Percentiles rank a stretch among this genome's conserved stretches.
Evolutionary conservation across 306 rosid species (phyloP).

Genomic region (Rosa rugosa): DNA sequence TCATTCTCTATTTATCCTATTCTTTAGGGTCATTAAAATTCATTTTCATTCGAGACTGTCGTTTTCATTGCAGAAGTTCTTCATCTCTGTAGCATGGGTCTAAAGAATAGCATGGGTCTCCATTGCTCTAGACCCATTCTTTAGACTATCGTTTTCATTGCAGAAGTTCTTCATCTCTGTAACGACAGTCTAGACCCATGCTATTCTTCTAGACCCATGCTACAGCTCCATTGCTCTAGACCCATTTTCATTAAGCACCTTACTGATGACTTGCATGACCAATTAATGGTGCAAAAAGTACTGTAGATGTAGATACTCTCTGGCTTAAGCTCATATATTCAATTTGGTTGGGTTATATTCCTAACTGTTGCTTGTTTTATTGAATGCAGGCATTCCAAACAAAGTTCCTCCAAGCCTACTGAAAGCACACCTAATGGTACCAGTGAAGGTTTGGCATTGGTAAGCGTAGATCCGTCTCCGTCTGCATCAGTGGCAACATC

Average conservation of each 20-base stretch:
- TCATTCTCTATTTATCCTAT: background rate
- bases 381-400: slow-evolving; percentile 74
- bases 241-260: background rate
- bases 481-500: slow-evolving; percentile 37
- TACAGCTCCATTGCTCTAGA: background rate
- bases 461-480: slow-evolving; percentile 36
- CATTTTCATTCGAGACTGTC: too few relatives aligned
- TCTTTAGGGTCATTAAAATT: background rate
- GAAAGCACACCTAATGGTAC: slow-evolving; percentile 42
- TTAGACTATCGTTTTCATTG: too few relatives aligned
- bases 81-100: too few relatives aligned
- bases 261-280: background rate
- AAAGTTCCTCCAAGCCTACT: slow-evolving; percentile 35
- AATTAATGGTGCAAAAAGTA: background rate
- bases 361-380: slow-evolving; percentile 23
- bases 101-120: too few relatives aligned
- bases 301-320: background rate
- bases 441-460: slow-evolving; percentile 37
- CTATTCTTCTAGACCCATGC: too few relatives aligned
- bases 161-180: too few relatives aligned
- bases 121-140: too few relatives aligned
- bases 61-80: too few relatives aligned
- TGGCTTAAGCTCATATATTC: background rate
- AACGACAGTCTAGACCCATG: too few relatives aligned
- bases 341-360: slow-evolving; percentile 5